Conservation (phyloP, 1,284 basidiomycete genomes). For the Tylopilus sp. region DNA sequence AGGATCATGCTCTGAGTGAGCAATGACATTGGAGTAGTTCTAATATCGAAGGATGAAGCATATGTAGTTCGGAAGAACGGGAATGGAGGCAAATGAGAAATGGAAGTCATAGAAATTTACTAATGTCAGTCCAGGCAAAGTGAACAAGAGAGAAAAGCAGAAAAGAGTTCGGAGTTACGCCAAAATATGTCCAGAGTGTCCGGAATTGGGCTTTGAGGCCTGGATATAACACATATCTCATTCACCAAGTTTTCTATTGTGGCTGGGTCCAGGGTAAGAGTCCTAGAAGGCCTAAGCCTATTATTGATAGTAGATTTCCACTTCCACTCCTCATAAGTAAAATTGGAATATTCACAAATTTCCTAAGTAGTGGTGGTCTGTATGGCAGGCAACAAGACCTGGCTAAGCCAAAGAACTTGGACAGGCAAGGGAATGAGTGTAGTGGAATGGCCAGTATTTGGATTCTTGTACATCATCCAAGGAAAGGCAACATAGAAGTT, state of each 20-base stretch:
- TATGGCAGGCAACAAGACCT: conserved; percentile 9
- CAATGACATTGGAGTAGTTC: too few relatives aligned
- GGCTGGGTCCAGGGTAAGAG: conserved; percentile 3
- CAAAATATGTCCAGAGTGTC: too few relatives aligned
- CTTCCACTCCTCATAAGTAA: conserved; percentile 14
- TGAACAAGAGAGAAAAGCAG: too few relatives aligned
- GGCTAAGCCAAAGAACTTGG: conserved; percentile 1
- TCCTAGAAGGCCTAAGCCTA: conserved; percentile 5
- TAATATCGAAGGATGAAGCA: too few relatives aligned
- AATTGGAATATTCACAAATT: conserved; percentile 7
- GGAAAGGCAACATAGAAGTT: conserved; percentile 12
- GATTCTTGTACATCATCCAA: conserved; percentile 9
- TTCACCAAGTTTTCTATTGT: conserved; percentile 4
- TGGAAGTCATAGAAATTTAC: too few relatives aligned
- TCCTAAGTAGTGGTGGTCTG: conserved; percentile 1
- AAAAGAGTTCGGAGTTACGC: too few relatives aligned
- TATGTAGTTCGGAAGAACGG: too few relatives aligned
- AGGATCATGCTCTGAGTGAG: too few relatives aligned
- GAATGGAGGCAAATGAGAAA: too few relatives aligned
- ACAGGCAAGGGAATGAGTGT: conserved; percentile 5
- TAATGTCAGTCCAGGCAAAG: too few relatives aligned
- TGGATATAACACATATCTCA: too few relatives aligned
- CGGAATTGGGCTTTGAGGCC: too few relatives aligned
- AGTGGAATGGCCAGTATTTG: neutral
- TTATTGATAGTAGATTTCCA: conserved; percentile 11